Evolutionary conservation across 768 basidiomycete species (phyloP).

Genomic region (Leccinellum rugosiceps): DNA sequence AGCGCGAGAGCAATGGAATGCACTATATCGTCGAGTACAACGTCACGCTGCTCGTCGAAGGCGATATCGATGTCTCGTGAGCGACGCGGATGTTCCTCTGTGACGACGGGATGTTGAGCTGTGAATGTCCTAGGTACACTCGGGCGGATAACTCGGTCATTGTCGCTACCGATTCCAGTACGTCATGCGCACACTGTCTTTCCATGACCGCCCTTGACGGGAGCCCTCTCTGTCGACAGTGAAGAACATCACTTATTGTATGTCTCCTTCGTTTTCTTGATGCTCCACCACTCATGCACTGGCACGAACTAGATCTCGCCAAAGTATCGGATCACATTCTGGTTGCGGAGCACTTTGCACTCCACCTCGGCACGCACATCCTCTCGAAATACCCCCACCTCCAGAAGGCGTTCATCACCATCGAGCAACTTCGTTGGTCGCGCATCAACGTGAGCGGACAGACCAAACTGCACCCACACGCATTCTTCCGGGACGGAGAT

Average conservation of each 20-base stretch:
- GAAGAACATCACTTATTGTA: conserved; percentile 68
- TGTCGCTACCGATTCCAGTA: conserved; percentile 91
- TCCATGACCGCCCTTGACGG: background rate
- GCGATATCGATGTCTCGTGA: conserved; percentile 74
- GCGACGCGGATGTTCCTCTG: background rate
- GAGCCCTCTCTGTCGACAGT: conserved; percentile 34
- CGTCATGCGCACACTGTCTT: conserved; percentile 22
- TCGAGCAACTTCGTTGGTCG: conserved; percentile 83
- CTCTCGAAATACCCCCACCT: conserved; percentile 80
- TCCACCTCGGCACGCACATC: conserved; percentile 82
- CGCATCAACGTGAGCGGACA: conserved; percentile 58
- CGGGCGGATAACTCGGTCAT: conserved; percentile 84
- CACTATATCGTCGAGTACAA: conserved; percentile 85
- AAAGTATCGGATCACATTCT: conserved; percentile 89
- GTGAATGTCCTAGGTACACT: conserved; percentile 58
- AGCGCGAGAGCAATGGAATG: conserved; percentile 55
- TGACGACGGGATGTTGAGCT: background rate
- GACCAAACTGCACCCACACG: conserved; percentile 60
- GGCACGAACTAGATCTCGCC: conserved; percentile 56
- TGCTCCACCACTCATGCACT: too few relatives aligned
- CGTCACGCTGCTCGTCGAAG: conserved; percentile 77
- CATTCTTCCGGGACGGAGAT: conserved; percentile 87
- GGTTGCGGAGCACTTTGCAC: conserved; percentile 77
- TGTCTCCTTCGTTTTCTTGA: conserved; percentile 4
- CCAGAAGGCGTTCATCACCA: conserved; percentile 60